These are phyloP conservation scores for Wallacemonas rigidus DNA, from an alignment of 208 protist species.

Conservation along the genomic window DNA sequence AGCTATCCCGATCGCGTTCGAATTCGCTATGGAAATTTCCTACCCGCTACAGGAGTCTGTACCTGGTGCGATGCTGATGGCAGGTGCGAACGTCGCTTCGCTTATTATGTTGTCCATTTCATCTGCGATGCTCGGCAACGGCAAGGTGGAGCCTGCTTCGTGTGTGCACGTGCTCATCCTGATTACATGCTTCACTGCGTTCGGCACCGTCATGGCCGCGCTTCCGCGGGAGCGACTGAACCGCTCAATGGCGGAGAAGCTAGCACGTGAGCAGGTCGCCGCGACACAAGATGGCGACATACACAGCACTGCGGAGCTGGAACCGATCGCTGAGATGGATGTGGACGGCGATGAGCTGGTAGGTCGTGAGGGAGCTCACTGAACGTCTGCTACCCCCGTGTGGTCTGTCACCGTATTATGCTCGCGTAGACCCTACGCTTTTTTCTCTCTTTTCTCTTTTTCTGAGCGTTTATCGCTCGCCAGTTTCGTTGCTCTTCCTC, in stretches of 20 bases:
- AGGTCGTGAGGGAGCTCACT: constrained; percentile 10
- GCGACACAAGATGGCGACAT: not conserved
- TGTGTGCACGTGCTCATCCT: constrained; percentile 58
- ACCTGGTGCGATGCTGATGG: constrained; percentile 69
- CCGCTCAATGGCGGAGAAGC: constrained; percentile 43
- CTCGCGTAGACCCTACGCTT: too few relatives aligned
- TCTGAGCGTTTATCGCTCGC: too few relatives aligned
- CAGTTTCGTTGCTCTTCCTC: too few relatives aligned
- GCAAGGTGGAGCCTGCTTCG: constrained; percentile 21
- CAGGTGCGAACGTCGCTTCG: constrained; percentile 61
- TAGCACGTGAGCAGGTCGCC: constrained; percentile 17
- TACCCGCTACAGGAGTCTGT: constrained; percentile 68
- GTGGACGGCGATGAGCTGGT: constrained; percentile 8
- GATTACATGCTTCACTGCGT: constrained; percentile 41
- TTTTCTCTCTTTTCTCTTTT: not conserved
- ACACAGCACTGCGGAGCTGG: not conserved
- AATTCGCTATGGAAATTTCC: constrained; percentile 76
- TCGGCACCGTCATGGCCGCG: constrained; percentile 44
- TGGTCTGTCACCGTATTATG: too few relatives aligned
- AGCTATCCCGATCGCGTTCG: constrained; percentile 70
- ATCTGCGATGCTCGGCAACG: constrained; percentile 59
- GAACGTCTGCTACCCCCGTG: not conserved
- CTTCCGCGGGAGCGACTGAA: constrained; percentile 57
- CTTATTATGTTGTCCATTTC: constrained; percentile 57
- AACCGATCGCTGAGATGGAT: not conserved